Percentiles rank a stretch among this genome's conserved stretches.
Evolutionary conservation across 179 eudicot species (phyloP).

Genomic region (Camellia oleifera): DNA sequence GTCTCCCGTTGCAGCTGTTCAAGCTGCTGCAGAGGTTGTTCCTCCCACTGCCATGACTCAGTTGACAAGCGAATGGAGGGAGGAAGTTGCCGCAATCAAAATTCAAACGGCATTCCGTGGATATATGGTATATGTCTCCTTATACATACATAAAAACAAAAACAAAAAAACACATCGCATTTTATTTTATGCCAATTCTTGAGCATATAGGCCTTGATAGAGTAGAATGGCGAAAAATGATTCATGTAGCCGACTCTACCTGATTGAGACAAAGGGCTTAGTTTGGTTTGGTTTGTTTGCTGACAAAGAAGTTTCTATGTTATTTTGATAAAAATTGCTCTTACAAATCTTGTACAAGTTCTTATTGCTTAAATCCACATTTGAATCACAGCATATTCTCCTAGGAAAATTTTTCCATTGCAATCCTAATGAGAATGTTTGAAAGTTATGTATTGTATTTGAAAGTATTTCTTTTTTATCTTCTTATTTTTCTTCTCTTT

Average conservation of each 20-base stretch:
- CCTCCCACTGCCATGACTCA: slow-evolving; percentile 35
- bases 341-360: background rate
- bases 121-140: slow-evolving; percentile 48
- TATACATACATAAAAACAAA: background rate
- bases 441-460: background rate
- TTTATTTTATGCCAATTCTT: background rate
- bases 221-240: too few relatives aligned
- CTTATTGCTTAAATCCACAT: background rate
- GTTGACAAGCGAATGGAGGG: slow-evolving; percentile 40
- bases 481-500: background rate
- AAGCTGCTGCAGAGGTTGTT: slow-evolving; percentile 65
- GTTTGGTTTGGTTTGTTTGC: background rate
- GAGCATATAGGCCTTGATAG: too few relatives aligned
- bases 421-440: background rate
- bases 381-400: background rate
- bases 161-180: background rate
- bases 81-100: slow-evolving; percentile 69
- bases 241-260: too few relatives aligned
- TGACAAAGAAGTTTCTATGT: background rate
- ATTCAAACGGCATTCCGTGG: slow-evolving; percentile 82
- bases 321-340: background rate
- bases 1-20: slow-evolving; percentile 54
- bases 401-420: background rate
- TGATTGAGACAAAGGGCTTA: too few relatives aligned
- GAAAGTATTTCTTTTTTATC: background rate